Evolutionary conservation across 2,329 filamentous ascomycete genomes (phyloP), one percentile per base, ranked within the genome.

Genomic region (Clonostachys rosea): DNA sequence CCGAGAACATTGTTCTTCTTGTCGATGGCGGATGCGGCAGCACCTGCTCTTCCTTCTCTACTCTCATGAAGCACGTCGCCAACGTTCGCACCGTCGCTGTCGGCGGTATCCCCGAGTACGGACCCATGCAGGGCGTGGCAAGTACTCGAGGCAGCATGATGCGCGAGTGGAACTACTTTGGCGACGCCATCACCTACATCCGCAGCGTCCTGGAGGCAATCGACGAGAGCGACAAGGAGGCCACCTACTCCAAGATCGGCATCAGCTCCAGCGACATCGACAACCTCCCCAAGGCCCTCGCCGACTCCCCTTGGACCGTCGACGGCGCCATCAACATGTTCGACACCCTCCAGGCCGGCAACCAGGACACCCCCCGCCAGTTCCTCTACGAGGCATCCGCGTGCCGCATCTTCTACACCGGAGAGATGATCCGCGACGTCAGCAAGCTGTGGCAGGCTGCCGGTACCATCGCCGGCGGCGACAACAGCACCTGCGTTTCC

Each of bases 11-110:
- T 34, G 50, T 70, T 17, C 53, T 75, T 34, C 60, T 79, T 44
- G 72, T 71, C 6, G 78, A 84, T 52, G 81, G 81, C 20, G 67
- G 67, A 49, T 86, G 82, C 58, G 73, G 69, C 11, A 83, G 79
- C 0, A 80, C 82, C 5, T 86, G 82, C 59, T 74, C 79, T 30
- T 65, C 80, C 39, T 80, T 84, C 58, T 67, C 69, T 11, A 73
- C 80, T 41, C 67, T 82, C 20, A 72, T 84, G 68, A 70, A 71
- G 7, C 61, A 68, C 48, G 67, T 70, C 48, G 69, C 68, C 33
- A 73, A 75, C 18, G 75, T 86, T 3, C 76, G 75, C 52, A 77
- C 76, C 35, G 70, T 86, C 42, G 71, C 71, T 2, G 67, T 83
- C 24, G 83, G 83, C 13, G 83, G 83, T 2, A 73, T 79, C 9